phyloP scores from a whole-genome alignment of 129 eudicot species.

The Scalesia atractyloides region DNA sequence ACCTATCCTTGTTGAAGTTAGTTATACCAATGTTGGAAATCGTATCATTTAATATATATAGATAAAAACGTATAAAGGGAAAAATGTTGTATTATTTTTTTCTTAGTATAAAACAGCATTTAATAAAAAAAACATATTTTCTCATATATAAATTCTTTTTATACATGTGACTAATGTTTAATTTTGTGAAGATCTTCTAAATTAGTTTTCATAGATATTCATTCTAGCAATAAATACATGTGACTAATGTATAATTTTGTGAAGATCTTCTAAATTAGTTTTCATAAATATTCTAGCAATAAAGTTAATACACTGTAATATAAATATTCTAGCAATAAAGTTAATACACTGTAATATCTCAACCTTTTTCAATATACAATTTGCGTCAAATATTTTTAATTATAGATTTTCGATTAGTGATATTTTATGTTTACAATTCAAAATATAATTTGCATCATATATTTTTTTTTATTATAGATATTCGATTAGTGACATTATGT shows the following conservation, averaged over 20 bases:
- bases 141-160: neutral
- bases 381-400: neutral
- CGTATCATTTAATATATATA: neutral
- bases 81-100: neutral
- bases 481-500: too few species aligned
- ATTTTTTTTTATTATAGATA: neutral
- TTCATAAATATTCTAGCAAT: neutral
- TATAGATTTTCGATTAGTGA: neutral
- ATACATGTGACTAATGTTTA: too few species aligned
- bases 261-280: neutral
- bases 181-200: neutral
- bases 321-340: neutral
- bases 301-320: neutral
- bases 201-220: neutral
- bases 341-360: neutral
- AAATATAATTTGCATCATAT: neutral
- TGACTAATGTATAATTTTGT: neutral
- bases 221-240: neutral
- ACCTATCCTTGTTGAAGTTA: constrained; percentile 26
- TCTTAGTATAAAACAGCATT: neutral
- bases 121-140: neutral
- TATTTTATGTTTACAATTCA: too few species aligned
- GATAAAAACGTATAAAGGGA: neutral
- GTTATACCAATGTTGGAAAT: constrained; percentile 14
- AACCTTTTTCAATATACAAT: neutral